phyloP scores from a whole-genome alignment of 805 yeast genomes.

The Trichomonascus vanleenenianus region DNA sequence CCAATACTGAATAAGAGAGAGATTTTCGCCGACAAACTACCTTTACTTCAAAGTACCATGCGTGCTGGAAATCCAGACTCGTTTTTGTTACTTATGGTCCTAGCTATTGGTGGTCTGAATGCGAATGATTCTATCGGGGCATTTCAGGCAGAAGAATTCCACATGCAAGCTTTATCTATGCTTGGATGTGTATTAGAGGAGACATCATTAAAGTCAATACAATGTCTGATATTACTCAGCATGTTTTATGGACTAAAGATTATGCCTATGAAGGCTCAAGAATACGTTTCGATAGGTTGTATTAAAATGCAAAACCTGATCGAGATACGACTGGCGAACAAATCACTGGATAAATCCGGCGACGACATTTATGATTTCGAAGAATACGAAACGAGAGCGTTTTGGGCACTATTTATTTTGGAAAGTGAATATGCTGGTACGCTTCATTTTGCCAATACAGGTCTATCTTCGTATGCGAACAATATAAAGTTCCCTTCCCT shows the following conservation, averaged over 20 bases:
- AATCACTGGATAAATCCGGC: not conserved
- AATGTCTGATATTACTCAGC: constrained; percentile 4
- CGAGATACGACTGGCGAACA: constrained; percentile 1
- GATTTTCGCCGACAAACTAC: constrained; percentile 2
- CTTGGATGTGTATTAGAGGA: constrained; percentile 2
- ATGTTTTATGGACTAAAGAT: constrained; percentile 6
- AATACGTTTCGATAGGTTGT: constrained; percentile 3
- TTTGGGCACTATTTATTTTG: constrained; percentile 5
- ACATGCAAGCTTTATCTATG: constrained; percentile 6
- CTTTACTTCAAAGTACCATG: not conserved
- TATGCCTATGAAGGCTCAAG: constrained; percentile 7
- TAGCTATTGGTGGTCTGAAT: constrained; percentile 6
- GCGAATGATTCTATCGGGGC: constrained; percentile 2
- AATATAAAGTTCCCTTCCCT: constrained; percentile 3
- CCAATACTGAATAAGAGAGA: constrained; percentile 3
- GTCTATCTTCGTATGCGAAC: constrained; percentile 4
- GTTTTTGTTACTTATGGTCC: constrained; percentile 3
- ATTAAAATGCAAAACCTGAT: constrained; percentile 6
- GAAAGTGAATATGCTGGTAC: constrained; percentile 6
- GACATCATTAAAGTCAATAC: constrained; percentile 2
- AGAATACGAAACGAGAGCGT: constrained; percentile 5
- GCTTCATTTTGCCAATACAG: constrained; percentile 3
- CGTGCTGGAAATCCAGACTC: constrained; percentile 1
- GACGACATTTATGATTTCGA: constrained; percentile 2
- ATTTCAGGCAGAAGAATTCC: constrained; percentile 2